Percentiles rank a stretch among this genome's conserved stretches.
These are phyloP conservation scores for Sporothrix protearum DNA, from an alignment of 2,329 filamentous ascomycete genomes.

Conservation along the genomic window DNA sequence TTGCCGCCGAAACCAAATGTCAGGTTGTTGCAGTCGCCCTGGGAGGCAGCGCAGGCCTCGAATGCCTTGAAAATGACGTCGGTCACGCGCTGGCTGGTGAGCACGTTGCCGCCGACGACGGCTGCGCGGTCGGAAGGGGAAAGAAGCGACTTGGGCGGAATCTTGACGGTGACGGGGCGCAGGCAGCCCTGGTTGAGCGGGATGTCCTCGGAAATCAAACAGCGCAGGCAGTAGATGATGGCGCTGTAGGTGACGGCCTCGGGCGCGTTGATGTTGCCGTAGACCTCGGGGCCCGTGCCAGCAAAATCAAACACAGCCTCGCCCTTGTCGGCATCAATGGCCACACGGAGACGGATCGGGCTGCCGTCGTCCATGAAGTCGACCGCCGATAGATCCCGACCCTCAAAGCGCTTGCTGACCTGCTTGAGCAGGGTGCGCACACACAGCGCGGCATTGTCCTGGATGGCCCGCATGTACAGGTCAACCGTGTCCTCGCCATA, in stretches of 20 bases:
- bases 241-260: conserved; percentile 73
- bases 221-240: conserved; percentile 82
- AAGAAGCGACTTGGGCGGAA: conserved; percentile 69
- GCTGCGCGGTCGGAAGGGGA: conserved; percentile 72
- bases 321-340: conserved; percentile 69
- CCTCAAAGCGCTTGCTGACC: conserved; percentile 61
- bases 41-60: conserved; percentile 70
- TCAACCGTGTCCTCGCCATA: conserved; percentile 75
- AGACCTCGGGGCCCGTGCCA: conserved; percentile 72
- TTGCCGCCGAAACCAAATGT: conserved; percentile 80
- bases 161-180: conserved; percentile 68
- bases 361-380: conserved; percentile 88
- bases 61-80: conserved; percentile 81
- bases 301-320: conserved; percentile 74
- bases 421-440: conserved; percentile 71
- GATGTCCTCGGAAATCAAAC: conserved; percentile 75
- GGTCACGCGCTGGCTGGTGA: conserved; percentile 76
- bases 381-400: conserved; percentile 66
- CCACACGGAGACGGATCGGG: conserved; percentile 70
- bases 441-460: conserved; percentile 72
- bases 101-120: conserved; percentile 78
- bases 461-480: conserved; percentile 80
- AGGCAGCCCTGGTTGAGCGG: conserved; percentile 84
- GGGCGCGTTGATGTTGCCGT: conserved; percentile 73
- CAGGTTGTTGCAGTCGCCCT: conserved; percentile 80